Base-by-base conservation (phyloP, 257 asterid species). In the Schizonepeta tenuifolia region DNA sequence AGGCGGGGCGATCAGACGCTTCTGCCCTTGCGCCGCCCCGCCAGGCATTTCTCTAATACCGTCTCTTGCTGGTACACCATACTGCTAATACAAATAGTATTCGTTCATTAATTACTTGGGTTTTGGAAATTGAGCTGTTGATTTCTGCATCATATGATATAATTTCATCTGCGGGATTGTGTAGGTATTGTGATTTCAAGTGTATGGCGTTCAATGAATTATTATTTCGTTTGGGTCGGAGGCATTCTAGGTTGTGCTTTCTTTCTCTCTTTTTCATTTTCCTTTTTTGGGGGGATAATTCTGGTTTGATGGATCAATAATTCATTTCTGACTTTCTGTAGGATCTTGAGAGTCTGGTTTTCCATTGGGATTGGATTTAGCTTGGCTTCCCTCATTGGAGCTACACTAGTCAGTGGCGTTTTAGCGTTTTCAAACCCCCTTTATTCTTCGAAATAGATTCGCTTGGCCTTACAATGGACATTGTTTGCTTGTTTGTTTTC, bases 141-240 rank as follows among this genome's bases (percentile, higher is more conserved):
- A 15, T 28, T 63, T 69, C n/a, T 80, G 41, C 38, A 33, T 63
- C 41, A 3, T 41, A 41, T n/a, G 38, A 41, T 62, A 12, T 64
- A 64, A 36, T 53, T 26, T 54, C 46, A 74, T 72, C 59, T 28
- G 11, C 1, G 41, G 41, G 14, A 33, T 53, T 44, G 21, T 81
- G 21, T 76, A 88, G 98, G 96, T 93, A 87, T 55, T 93, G 98
- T 51, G 97, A 91, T 80, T 77, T 78, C 84, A 93, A 93, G 78
- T 85, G 85, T 6, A 43, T 69, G 43, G 75, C 75, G 46, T 80
- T 90, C 79, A 93, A 93, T 70, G 89, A 84, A 41, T 88, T 95
- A 26, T 72, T 93, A 54, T 90, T 83, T 78, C 90, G 83, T 17
- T 79, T 85, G 59, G 98, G 97, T 63, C 91, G 97, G 50, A 80